Evolutionary conservation across 75 land plant species (phyloP), one percentile per base, ranked within the genome.

Genomic region (Ceratopteris richardii): DNA sequence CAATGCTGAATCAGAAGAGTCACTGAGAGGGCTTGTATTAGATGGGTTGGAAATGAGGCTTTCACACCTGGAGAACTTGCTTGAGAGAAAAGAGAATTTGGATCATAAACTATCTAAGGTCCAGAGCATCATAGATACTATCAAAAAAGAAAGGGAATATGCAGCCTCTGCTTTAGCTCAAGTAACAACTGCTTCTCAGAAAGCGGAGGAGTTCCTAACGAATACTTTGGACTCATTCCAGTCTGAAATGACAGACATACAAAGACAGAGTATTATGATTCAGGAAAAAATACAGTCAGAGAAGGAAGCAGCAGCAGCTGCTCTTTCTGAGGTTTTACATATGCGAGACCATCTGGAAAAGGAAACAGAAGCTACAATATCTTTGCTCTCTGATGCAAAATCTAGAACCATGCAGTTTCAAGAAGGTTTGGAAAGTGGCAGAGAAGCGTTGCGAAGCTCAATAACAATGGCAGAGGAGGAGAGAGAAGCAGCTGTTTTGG

Each of bases 121-220:
- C 3, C 16, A 40, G 30, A 44, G 46, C 9, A 41, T 61, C 0
- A 20, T 65, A 16, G 37, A 61, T 23, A 50, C 43, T 18, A 60
- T 56, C n/a, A 56, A 71, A 41, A 50, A 40, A 29, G 60, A 60
- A 36, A 50, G 54, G 28, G 67, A 64, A 23, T 52, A 48, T 16
- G 74, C 74, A 33, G 60, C 68, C 0, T 43, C 62, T 4, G 74
- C 74, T 0, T 53, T 68, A 4, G 44, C 51, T 1, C 69, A 71
- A 17, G 74, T 68, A 22, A 21, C 62, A 41, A 26, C 67, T 31
- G 69, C 68, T 31, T 69, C 74, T 20, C 42, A 51, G 19, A 65
- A 71, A 57, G 74, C 74, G 17, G 60, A 56, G 5, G 69, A 72
- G 18, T 22, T 58, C 11, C 50, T 72, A 18, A 23, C 56, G 19